phyloP scores from a whole-genome alignment of 768 basidiomycete genomes.

The Trametes elegans region DNA sequence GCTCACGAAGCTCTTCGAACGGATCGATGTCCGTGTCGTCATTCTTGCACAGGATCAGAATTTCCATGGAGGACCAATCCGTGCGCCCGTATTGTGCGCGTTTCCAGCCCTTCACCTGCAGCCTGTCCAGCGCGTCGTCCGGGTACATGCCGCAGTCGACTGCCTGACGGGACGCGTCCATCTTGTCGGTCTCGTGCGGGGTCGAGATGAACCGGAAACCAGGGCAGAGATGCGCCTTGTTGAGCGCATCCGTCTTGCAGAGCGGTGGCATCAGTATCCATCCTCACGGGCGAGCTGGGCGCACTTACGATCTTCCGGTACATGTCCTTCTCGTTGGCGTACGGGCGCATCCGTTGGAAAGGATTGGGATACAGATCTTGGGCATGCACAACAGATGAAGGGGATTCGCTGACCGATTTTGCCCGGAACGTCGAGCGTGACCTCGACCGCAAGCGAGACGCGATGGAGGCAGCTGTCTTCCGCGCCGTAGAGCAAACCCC shows the following conservation, averaged over 20 bases:
- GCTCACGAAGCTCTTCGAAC: background rate
- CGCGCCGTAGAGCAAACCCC: too few species aligned
- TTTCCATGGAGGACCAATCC: constrained; percentile 3
- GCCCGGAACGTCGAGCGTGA: too few species aligned
- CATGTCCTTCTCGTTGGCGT: background rate
- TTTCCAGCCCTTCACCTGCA: too few species aligned
- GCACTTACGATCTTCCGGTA: background rate
- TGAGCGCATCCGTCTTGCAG: background rate
- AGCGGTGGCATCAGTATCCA: too few species aligned
- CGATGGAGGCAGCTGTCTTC: too few species aligned
- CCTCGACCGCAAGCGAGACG: too few species aligned
- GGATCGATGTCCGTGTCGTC: background rate
- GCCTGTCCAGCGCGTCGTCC: background rate
- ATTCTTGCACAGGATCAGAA: constrained; percentile 5
- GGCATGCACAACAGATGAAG: too few species aligned
- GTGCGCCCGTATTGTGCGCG: too few species aligned
- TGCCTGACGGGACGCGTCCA: background rate
- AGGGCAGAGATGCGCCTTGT: background rate
- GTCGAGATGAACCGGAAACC: background rate
- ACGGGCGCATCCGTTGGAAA: too few species aligned
- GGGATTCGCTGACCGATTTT: too few species aligned
- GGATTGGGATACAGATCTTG: too few species aligned
- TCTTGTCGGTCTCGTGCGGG: background rate
- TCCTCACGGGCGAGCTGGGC: too few species aligned
- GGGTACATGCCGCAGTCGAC: background rate